Conservation (phyloP, 2,329 filamentous ascomycete genomes). For the Talaromyces albobiverticillius region DNA sequence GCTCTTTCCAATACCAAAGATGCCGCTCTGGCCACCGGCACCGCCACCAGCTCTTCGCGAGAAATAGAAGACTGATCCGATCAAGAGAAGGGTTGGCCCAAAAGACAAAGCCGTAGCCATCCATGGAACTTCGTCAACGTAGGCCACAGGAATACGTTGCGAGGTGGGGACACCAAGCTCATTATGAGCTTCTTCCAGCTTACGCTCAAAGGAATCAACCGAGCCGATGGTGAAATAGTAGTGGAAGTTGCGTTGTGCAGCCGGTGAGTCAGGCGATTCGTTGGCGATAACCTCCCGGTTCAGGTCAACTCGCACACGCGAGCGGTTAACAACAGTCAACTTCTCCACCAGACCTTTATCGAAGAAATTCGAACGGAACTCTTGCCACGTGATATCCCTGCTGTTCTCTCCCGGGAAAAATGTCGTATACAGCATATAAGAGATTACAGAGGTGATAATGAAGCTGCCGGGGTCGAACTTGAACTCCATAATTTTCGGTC, state of each 20-base stretch:
- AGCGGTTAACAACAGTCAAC: slow-evolving; percentile 74
- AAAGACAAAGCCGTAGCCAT: slow-evolving; percentile 74
- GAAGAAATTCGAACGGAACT: slow-evolving; percentile 88
- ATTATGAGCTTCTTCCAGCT: slow-evolving; percentile 81
- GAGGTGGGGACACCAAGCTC: slow-evolving; percentile 79
- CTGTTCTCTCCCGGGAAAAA: slow-evolving; percentile 65
- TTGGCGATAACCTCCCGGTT: slow-evolving; percentile 70
- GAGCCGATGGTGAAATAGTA: slow-evolving; percentile 97
- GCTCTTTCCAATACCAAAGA: slow-evolving; percentile 96
- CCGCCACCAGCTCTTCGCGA: slow-evolving; percentile 70
- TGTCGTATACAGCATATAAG: slow-evolving; percentile 62
- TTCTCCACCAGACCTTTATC: slow-evolving; percentile 96
- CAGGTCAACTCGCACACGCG: slow-evolving; percentile 74
- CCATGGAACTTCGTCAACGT: slow-evolving; percentile 71
- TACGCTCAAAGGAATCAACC: slow-evolving; percentile 85
- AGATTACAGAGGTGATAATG: slow-evolving; percentile 57
- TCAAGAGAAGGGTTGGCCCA: slow-evolving; percentile 80
- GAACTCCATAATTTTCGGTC: slow-evolving; percentile 42
- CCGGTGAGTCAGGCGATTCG: slow-evolving; percentile 73
- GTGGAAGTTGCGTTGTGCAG: slow-evolving; percentile 65
- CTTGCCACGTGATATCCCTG: slow-evolving; percentile 95
- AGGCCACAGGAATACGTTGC: slow-evolving; percentile 93
- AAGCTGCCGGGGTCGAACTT: slow-evolving; percentile 55
- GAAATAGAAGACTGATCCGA: slow-evolving; percentile 78
- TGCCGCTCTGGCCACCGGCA: slow-evolving; percentile 66